Percentiles rank a stretch among this genome's conserved stretches.
Evolutionary conservation across 1,139 yeast genomes (phyloP).

Genomic region (Williopsis jadinii): DNA sequence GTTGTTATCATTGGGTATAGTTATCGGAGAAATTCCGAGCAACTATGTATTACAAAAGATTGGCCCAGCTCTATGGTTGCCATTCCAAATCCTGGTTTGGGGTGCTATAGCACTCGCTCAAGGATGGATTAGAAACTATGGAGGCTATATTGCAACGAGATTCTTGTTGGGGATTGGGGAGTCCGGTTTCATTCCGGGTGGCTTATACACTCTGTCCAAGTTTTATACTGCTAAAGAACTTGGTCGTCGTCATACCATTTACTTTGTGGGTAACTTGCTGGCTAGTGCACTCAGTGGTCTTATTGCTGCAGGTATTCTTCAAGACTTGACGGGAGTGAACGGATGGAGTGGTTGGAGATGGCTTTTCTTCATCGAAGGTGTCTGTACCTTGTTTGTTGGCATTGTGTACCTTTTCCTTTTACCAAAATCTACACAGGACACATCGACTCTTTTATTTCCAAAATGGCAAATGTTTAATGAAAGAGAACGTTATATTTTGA

Average conservation of each 20-base stretch:
- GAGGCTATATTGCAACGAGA: conserved; percentile 32
- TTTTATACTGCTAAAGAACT: conserved; percentile 3
- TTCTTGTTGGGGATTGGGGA: conserved; percentile 37
- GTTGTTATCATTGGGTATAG: conserved; percentile 33
- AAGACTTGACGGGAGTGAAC: conserved; percentile 28
- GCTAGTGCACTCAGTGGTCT: conserved; percentile 4
- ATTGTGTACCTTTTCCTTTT: background rate
- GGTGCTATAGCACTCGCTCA: conserved; percentile 35
- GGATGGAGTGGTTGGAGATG: conserved; percentile 71
- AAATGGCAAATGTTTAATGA: background rate
- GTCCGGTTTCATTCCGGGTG: conserved; percentile 41
- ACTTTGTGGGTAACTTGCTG: conserved; percentile 6
- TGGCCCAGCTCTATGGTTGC: conserved; percentile 37
- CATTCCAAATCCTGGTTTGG: conserved; percentile 27
- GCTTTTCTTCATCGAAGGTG: conserved; percentile 64
- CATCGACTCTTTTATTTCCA: conserved; percentile 1
- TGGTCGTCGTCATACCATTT: conserved; percentile 3
- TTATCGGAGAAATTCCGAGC: conserved; percentile 42
- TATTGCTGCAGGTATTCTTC: conserved; percentile 2
- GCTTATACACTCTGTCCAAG: conserved; percentile 3
- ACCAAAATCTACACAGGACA: conserved; percentile 4
- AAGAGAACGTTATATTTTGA: conserved; percentile 1
- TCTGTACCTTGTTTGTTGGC: conserved; percentile 1
- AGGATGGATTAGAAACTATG: conserved; percentile 27
- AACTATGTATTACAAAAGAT: conserved; percentile 28